Evolutionary conservation across 1,284 basidiomycete species (phyloP).

Genomic region (Mycena citricolor): DNA sequence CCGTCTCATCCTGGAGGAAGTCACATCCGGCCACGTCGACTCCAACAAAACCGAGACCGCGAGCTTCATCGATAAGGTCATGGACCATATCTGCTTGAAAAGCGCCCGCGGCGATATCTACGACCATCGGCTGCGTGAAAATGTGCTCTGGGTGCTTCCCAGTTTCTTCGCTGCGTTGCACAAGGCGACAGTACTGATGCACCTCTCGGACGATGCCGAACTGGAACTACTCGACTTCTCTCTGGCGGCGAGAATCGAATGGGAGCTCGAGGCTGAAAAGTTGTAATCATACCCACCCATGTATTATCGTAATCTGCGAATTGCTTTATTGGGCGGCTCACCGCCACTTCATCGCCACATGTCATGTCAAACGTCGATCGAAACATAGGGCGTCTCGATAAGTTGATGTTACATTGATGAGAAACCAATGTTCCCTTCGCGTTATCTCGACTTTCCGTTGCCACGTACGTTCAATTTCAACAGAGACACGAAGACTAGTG

Average conservation of each 20-base stretch:
- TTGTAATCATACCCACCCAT: neutral
- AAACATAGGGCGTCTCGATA: too few species aligned
- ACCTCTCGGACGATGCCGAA: constrained; percentile 13
- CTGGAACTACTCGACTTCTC: constrained; percentile 16
- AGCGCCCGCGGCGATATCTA: constrained; percentile 18
- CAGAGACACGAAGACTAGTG: neutral
- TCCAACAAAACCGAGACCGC: constrained; percentile 2
- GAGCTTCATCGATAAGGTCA: constrained; percentile 1
- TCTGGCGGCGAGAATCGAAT: constrained; percentile 15
- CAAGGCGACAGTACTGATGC: constrained; percentile 16
- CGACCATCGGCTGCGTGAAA: neutral
- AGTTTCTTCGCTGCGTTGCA: constrained; percentile 22
- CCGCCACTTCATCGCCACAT: too few species aligned
- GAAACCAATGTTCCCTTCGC: too few species aligned
- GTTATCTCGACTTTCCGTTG: neutral
- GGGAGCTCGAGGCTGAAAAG: constrained; percentile 11
- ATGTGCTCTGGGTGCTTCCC: constrained; percentile 16
- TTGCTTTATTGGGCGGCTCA: too few species aligned
- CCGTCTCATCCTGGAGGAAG: constrained; percentile 8
- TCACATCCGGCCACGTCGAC: constrained; percentile 5
- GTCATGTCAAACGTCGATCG: too few species aligned
- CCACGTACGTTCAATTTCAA: neutral
- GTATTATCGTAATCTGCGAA: too few species aligned
- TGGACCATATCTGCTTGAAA: constrained; percentile 15
- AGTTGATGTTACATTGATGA: too few species aligned